A percentile compares a stretch with the other conserved stretches of the same genome.
Evolutionary conservation across 176 grass and related monocot species (phyloP).

Genomic region (Ananas comosus): DNA sequence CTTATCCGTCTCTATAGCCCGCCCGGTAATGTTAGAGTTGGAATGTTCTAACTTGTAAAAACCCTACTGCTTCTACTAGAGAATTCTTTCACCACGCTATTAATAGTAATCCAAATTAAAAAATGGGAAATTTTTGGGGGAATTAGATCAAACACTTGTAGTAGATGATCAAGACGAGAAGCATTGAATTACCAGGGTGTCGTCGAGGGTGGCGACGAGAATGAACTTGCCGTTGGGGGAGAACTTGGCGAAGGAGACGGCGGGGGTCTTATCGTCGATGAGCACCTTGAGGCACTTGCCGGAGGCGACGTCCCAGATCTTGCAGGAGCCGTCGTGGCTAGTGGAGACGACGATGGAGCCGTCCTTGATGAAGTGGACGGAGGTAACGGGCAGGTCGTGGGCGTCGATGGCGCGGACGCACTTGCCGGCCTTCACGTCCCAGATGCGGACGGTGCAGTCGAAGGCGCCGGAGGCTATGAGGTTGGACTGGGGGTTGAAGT

Average conservation of each 20-base stretch:
- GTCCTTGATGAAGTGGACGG: conserved; percentile 80
- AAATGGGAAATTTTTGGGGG: too few relatives aligned
- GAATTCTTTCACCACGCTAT: too few relatives aligned
- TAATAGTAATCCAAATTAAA: too few relatives aligned
- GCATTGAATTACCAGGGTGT: conserved; percentile 52
- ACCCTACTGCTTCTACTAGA: too few relatives aligned
- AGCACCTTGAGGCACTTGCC: conserved; percentile 79
- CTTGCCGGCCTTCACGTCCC: conserved; percentile 57
- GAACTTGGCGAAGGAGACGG: conserved; percentile 86
- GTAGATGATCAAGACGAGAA: background rate
- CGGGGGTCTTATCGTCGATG: conserved; percentile 65
- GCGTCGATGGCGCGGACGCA: conserved; percentile 56
- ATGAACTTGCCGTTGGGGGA: conserved; percentile 92
- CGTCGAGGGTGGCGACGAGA: conserved; percentile 65
- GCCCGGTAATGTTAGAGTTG: too few relatives aligned
- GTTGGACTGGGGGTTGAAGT: conserved; percentile 81
- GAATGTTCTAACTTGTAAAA: too few relatives aligned
- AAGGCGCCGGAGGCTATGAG: conserved; percentile 69
- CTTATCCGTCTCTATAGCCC: too few relatives aligned
- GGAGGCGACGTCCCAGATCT: conserved; percentile 73
- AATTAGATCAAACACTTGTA: too few relatives aligned
- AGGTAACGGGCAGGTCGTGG: conserved; percentile 62
- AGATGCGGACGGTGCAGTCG: conserved; percentile 72
- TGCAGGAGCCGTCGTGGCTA: conserved; percentile 87
- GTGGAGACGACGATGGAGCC: conserved; percentile 87